Conservation (phyloP, 140 eudicot species). For the Flaveria floridana region DNA sequence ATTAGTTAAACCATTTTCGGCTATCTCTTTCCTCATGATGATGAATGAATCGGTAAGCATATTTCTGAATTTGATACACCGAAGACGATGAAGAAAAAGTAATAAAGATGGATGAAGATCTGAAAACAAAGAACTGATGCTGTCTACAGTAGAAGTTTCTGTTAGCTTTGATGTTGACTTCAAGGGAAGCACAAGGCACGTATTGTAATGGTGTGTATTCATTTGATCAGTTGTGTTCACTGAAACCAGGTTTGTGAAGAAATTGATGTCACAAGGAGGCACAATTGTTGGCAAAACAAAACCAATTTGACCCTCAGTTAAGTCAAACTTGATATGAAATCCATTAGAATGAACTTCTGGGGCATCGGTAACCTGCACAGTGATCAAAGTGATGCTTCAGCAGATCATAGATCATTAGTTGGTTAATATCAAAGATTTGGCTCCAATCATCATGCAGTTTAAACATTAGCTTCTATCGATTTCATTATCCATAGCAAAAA, state of each 20-base stretch:
- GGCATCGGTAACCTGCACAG: conserved; percentile 82
- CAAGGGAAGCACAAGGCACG: conserved; percentile 89
- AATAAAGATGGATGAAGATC: conserved; percentile 90
- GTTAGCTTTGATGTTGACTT: conserved; percentile 53
- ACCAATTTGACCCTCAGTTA: conserved; percentile 81
- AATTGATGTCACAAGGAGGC: conserved; percentile 66
- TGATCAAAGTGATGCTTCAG: conserved; percentile 29
- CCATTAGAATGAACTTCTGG: conserved; percentile 98
- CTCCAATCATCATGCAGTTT: background rate
- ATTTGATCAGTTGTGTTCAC: conserved; percentile 35
- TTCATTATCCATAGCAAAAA: too few relatives aligned
- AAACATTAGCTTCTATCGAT: background rate
- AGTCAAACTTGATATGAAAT: conserved; percentile 88
- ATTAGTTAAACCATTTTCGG: conserved; percentile 62
- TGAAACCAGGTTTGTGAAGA: conserved; percentile 44
- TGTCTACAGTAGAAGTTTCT: conserved; percentile 43
- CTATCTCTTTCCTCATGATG: conserved; percentile 68
- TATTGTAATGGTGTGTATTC: conserved; percentile 56
- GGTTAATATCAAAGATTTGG: background rate
- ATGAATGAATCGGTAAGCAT: conserved; percentile 47
- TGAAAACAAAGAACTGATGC: conserved; percentile 72
- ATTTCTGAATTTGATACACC: conserved; percentile 64
- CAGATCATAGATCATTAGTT: background rate
- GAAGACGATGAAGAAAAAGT: conserved; percentile 89
- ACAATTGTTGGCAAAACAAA: conserved; percentile 81